These are phyloP conservation scores for Solanum sejunctum DNA, from an alignment of 257 asterid species.

Conservation along the genomic window DNA sequence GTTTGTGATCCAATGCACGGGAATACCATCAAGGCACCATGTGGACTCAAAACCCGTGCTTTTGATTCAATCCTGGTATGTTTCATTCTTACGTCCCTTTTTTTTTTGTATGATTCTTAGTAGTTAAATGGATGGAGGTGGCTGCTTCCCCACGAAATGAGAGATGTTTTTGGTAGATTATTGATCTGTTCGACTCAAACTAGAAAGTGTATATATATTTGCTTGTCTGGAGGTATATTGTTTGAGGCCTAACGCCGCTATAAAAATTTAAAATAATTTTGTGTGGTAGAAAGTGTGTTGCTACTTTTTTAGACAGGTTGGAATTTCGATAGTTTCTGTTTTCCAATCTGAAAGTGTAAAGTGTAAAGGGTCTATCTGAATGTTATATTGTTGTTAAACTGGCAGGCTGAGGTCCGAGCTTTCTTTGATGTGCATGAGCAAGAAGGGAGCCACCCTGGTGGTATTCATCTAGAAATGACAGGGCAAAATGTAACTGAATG, in stretches of 20 bases:
- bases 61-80: slow-evolving; percentile 76
- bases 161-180: background rate
- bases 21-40: slow-evolving; percentile 82
- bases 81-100: background rate
- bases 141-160: background rate
- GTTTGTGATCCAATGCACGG: slow-evolving; percentile 91
- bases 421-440: slow-evolving; percentile 92
- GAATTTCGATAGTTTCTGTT: background rate
- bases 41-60: slow-evolving; percentile 82
- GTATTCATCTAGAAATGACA: slow-evolving; percentile 78
- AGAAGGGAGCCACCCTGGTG: slow-evolving; percentile 85
- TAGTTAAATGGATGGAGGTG: background rate
- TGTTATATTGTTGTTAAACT: background rate
- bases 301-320: background rate
- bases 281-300: background rate
- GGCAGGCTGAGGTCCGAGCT: slow-evolving; percentile 68
- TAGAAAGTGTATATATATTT: background rate
- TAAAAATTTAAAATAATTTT: background rate
- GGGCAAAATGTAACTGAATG: slow-evolving; percentile 86
- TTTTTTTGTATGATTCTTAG: background rate
- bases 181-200: background rate
- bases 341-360: background rate
- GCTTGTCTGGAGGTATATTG: background rate
- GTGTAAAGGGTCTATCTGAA: background rate
- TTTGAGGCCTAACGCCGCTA: background rate